Percentiles rank a stretch among this genome's conserved stretches.
Conservation (phyloP, 2,329 filamentous ascomycete genomes). For the Gyromitra esculenta region DNA sequence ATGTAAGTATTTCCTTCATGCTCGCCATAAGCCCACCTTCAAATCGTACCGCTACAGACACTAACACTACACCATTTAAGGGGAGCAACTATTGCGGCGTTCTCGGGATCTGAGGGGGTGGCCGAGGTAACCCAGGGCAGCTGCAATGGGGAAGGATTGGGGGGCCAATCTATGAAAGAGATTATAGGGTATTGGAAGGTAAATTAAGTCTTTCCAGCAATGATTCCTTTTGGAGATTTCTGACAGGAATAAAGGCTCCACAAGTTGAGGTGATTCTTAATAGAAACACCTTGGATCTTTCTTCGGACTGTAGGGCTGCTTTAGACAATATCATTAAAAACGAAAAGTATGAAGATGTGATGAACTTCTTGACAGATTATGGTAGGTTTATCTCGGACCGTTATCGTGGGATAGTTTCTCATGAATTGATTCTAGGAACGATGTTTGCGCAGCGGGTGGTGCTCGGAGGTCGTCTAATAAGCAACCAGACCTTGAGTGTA, state of each 20-base stretch:
- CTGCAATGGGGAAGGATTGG: neutral
- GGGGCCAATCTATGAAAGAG: neutral
- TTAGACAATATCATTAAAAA: slow-evolving; percentile 4
- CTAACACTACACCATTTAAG: neutral
- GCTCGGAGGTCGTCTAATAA: neutral
- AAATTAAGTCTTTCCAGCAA: neutral
- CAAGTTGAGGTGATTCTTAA: neutral
- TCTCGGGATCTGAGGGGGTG: neutral
- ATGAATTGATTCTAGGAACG: neutral
- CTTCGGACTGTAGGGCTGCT: slow-evolving; percentile 5
- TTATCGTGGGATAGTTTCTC: neutral
- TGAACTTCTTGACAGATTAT: neutral
- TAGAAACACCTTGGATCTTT: neutral
- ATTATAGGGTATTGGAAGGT: neutral
- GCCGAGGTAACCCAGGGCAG: neutral
- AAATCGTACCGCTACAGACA: neutral
- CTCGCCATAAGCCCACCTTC: neutral
- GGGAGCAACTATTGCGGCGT: neutral
- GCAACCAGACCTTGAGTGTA: neutral
- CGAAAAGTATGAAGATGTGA: neutral
- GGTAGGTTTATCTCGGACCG: neutral
- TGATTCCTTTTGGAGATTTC: neutral
- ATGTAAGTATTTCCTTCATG: neutral
- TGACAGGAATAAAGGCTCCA: neutral
- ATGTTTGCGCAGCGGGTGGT: neutral